Conservation (phyloP, 169 alveolate genomes). For the Plasmodium gallinaceum region DNA sequence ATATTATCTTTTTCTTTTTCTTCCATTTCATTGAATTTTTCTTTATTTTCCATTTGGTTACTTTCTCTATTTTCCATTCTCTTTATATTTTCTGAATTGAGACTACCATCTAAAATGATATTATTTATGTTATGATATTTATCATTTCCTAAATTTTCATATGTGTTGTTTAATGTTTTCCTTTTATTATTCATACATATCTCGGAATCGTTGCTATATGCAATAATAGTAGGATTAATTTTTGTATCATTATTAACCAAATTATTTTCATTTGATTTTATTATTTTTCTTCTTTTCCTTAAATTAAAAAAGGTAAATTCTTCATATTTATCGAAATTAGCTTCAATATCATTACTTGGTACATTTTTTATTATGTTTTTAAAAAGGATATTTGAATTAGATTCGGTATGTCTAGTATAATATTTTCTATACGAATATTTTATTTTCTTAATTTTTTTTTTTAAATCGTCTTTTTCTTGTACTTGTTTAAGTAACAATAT, state of each 20-base stretch:
- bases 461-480: constrained; percentile 56
- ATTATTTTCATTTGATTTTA: constrained; percentile 13
- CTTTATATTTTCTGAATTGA: neutral
- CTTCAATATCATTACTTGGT: neutral
- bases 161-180: neutral
- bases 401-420: neutral
- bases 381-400: constrained; percentile 5
- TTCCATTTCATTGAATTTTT: neutral
- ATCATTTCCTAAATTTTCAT: neutral
- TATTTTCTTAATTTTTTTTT: constrained; percentile 60
- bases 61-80: neutral
- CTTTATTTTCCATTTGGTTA: neutral
- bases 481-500: constrained; percentile 39
- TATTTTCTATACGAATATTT: constrained; percentile 23
- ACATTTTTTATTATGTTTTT: constrained; percentile 22
- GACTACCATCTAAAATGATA: neutral
- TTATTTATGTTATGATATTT: neutral
- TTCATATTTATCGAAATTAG: neutral
- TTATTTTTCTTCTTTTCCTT: constrained; percentile 14
- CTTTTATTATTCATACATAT: constrained; percentile 12
- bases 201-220: constrained; percentile 28
- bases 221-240: constrained; percentile 20
- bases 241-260: neutral
- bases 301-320: neutral
- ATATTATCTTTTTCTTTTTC: constrained; percentile 5